Evolutionary conservation across 2,329 filamentous ascomycete genomes (phyloP).

Genomic region (Didymella segeticola): DNA sequence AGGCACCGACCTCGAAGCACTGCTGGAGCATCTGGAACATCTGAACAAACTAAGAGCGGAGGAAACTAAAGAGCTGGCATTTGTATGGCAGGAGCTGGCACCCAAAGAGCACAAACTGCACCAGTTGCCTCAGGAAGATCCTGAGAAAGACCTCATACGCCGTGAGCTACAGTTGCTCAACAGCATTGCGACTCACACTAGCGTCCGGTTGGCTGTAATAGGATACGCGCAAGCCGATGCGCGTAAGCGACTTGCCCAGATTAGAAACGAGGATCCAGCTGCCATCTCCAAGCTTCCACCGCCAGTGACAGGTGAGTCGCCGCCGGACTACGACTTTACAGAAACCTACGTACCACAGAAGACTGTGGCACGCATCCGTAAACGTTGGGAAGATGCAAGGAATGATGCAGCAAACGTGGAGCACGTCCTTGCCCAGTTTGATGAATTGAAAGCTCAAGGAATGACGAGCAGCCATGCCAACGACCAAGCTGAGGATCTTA

Average conservation of each 20-base stretch:
- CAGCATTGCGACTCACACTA: conserved; percentile 14
- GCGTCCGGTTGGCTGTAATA: conserved; percentile 18
- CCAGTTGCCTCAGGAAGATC: conserved; percentile 14
- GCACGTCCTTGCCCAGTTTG: conserved; percentile 4
- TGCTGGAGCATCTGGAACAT: conserved; percentile 25
- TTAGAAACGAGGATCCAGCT: conserved; percentile 5
- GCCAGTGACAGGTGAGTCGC: neutral
- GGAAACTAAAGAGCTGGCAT: conserved; percentile 18
- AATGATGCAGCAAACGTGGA: neutral
- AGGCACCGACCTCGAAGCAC: conserved; percentile 13
- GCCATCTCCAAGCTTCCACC: neutral
- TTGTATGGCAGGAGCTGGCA: conserved; percentile 23
- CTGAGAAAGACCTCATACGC: conserved; percentile 21
- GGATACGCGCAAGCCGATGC: conserved; percentile 24
- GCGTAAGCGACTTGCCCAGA: conserved; percentile 24
- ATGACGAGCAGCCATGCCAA: neutral
- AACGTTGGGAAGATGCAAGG: conserved; percentile 5
- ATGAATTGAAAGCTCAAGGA: conserved; percentile 8
- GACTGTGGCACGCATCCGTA: conserved; percentile 2
- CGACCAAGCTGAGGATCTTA: conserved; percentile 1
- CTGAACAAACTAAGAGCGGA: conserved; percentile 17
- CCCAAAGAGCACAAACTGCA: conserved; percentile 28
- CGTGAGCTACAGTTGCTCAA: conserved; percentile 29
- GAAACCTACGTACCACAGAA: conserved; percentile 1
- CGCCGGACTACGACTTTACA: neutral